Percentiles rank a stretch among this genome's conserved stretches.
phyloP scores from a whole-genome alignment of 805 yeast species.

The Lachancea dasiensis region DNA sequence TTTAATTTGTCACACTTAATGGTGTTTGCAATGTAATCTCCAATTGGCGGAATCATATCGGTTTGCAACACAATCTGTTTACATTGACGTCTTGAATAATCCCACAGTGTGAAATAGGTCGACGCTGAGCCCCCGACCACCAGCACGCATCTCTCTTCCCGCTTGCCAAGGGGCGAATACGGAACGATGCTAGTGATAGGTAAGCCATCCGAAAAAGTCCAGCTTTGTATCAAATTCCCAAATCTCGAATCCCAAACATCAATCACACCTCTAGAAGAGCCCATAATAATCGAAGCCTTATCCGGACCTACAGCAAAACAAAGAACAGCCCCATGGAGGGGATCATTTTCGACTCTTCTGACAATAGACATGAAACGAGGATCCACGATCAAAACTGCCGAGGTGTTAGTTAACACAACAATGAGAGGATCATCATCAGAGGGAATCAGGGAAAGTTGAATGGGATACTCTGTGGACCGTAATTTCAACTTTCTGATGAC shows the following conservation, averaged over 20 bases:
- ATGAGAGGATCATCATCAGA: slow-evolving; percentile 39
- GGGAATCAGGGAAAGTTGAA: slow-evolving; percentile 38
- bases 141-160: slow-evolving; percentile 37
- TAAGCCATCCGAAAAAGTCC: slow-evolving; percentile 47
- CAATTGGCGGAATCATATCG: slow-evolving; percentile 21
- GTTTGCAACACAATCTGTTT: slow-evolving; percentile 35
- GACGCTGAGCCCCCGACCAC: slow-evolving; percentile 63
- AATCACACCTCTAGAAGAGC: slow-evolving; percentile 68
- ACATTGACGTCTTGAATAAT: slow-evolving; percentile 58
- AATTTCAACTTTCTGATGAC: slow-evolving; percentile 20
- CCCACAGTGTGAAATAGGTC: slow-evolving; percentile 67
- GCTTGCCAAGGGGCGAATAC: slow-evolving; percentile 30
- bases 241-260: slow-evolving; percentile 81
- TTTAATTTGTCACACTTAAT: background rate
- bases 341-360: slow-evolving; percentile 45
- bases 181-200: slow-evolving; percentile 48
- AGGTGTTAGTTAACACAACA: slow-evolving; percentile 46
- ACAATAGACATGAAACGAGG: slow-evolving; percentile 47
- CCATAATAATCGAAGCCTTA: slow-evolving; percentile 61
- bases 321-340: slow-evolving; percentile 59
- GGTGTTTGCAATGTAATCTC: slow-evolving; percentile 15
- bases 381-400: slow-evolving; percentile 50
- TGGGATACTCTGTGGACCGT: slow-evolving; percentile 38
- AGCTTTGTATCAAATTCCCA: slow-evolving; percentile 49
- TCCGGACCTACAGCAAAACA: slow-evolving; percentile 51